Evolutionary conservation across 495 filamentous ascomycete species (phyloP).

Genomic region (Penicillium herquei): DNA sequence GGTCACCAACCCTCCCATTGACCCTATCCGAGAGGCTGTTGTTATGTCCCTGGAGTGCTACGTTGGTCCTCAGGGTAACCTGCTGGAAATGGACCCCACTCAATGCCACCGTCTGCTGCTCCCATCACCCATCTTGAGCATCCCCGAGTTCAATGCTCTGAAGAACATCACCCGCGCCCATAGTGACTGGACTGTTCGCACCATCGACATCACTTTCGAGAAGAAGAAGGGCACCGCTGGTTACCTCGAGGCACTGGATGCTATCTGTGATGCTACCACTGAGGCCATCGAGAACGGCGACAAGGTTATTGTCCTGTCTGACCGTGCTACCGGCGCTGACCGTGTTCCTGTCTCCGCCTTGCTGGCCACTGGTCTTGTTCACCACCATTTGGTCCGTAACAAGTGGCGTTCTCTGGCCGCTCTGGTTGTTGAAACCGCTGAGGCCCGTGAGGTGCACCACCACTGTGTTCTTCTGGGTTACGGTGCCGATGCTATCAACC

Average conservation of each 20-base stretch:
- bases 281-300: slow-evolving; percentile 82
- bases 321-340: slow-evolving; percentile 80
- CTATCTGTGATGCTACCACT: slow-evolving; percentile 82
- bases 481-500: slow-evolving; percentile 93
- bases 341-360: slow-evolving; percentile 87
- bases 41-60: slow-evolving; percentile 99
- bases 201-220: slow-evolving; percentile 96
- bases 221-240: slow-evolving; percentile 82
- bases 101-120: slow-evolving; percentile 88
- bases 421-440: slow-evolving; percentile 88
- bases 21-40: slow-evolving; percentile 96
- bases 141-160: slow-evolving; percentile 88
- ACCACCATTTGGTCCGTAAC: slow-evolving; percentile 96
- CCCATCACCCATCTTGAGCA: slow-evolving; percentile 86
- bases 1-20: slow-evolving; percentile 98
- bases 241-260: slow-evolving; percentile 86
- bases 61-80: slow-evolving; percentile 94
- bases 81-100: slow-evolving; percentile 88
- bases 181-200: slow-evolving; percentile 83
- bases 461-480: slow-evolving; percentile 98
- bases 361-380: slow-evolving; percentile 89
- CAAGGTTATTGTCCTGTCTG: slow-evolving; percentile 86
- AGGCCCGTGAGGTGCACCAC: slow-evolving; percentile 98
- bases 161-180: slow-evolving; percentile 74
- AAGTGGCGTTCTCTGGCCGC: slow-evolving; percentile 93